Base-by-base conservation (phyloP, 2,329 filamentous ascomycete genomes). In the Colletotrichum nymphaeae region DNA sequence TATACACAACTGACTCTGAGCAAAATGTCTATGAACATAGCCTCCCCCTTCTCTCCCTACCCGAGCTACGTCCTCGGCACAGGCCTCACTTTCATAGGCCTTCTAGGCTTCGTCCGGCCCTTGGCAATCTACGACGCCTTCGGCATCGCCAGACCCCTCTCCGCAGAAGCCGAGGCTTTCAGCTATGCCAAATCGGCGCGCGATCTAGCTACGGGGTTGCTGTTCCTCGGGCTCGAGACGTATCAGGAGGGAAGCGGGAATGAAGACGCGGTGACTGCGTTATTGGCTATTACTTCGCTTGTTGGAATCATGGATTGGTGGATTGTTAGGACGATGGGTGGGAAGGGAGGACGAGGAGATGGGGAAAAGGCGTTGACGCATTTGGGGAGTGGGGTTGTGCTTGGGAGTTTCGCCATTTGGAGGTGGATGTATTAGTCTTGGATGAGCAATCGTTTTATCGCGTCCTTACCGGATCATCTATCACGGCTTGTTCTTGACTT, bases 1-100 rank as follows among this genome's bases (percentile, higher is more conserved):
- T 12, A 65, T n/a, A 16, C 30, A 4, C 9, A 32, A 16, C 16
- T 14, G 46, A n/a, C 19, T 28, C 11, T 12, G 4, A 8, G 19
- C 4, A 35, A 7, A n/a, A 14, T 32, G 22, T 30, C 12, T 12
- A 5, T 57, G 12, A 52, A 42, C 30, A 49, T 72, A 24, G 11
- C 64, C 9, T 73, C 71, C 3, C 71, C 67, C 2, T 73, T 73
- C 71, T 73, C 71, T 8, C 67, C 71, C 0, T 7, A 63, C 8
- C 71, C 71, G 14, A 73, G 68, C 28, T 77, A 78, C 64, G 57
- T 73, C 30, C 74, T 77, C 52, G 77, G 76, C 57, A 77, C 80
- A 12, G 77, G 78, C 52, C 77, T 79, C 8, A 75, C 78, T 12
- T 67, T 74, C 62, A 28, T 68, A 66, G 69, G 63, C 64, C 60